Base-by-base conservation (phyloP, 345 rosid species). In the Citrus trifoliata region DNA sequence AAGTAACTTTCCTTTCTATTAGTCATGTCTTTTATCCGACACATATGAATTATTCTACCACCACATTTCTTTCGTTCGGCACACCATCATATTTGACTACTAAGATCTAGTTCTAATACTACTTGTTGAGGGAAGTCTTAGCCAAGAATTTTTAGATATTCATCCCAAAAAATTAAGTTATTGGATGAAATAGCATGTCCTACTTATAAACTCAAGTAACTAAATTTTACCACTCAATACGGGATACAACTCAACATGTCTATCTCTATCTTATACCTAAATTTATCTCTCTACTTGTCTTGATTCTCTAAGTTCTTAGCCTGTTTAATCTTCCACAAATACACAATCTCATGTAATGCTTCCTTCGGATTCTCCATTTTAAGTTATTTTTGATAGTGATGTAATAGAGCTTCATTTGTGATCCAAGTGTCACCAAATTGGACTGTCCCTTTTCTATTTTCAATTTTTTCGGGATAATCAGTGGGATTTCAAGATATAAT, bases 171-270 rank as follows among this genome's bases (percentile, higher is more conserved):
- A 2, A 38, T 3, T 40, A 40, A 40, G 0, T 40, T 12, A 46
- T 46, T 12, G 0, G 5, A 2, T 46, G 5, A 16, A 46, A 0
- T 12, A 13, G 1, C 1, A 0, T 46, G 3, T 46, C 3, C 0
- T 46, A 13, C 1, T 46, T 46, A 12, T 46, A 46, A 46, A 46
- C 1, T 10, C 0, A 46, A 46, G 3, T 46, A 4, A 46, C 13
- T 40, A 10, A 8, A 0, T 0, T 40, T 40, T 40, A 2, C 46
- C 10, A 10, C 0, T 1, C 0, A 40, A 2, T 2, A 40, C 1
- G 13, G 3, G 0, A 40, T 0, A 40, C 3, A 40, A 40, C 10
- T 38, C 7, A 35, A 35, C 38, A 42, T 42, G 3, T 12, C 16
- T 12, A 46, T 58, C 8, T 58, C 4, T 14, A 59, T 10, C 63